Base-by-base conservation (phyloP, 2,329 filamentous ascomycete species). In the Scolecobasidium constrictum region DNA sequence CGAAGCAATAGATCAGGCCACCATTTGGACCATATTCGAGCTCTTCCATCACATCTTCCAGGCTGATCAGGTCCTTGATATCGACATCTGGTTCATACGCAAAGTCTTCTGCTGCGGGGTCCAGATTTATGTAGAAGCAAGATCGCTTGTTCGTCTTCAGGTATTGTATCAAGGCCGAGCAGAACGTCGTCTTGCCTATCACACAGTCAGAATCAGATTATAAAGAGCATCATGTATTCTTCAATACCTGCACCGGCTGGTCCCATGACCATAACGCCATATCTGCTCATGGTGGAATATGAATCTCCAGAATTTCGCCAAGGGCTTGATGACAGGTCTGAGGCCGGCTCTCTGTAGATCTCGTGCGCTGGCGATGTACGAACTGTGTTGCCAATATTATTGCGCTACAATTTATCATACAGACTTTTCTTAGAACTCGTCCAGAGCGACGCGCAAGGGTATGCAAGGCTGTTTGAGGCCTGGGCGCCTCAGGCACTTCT, bases 21-120 rank as follows among this genome's bases (percentile, higher is more conserved):
- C 88, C 88, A 57, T 95, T 95, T 46, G 88, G 88, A 4, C 88
- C 88, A 9, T 94, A 73, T 26, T 81, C 78, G 68, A 94, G 79
- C 63, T 95, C 87, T 56, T 94, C 88, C 88, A 95, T 95, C 52
- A 92, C 88, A 73, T 95, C 88, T 57, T 92, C 83, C 48, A 95
- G 78, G 11, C 83, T 86, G 63, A 95, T 94, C 49, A 95, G 76
- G 54, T 95, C 87, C 62, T 87, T 90, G 71, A 95, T 95, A 64
- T 95, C 88, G 56, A 94, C 78, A 61, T 94, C 88, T 17, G 88
- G 92, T 52, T 85, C 73, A 66, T 94, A 94, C 56, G 82, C 81
- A 63, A 98, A 96, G 38, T 81, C 74, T 64, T 95, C 88, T 58
- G 92, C 92, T 44, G 92, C 92, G 5, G 92, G 92, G 62, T 98